Conservation (phyloP, 2,329 filamentous ascomycete species). For the Chaetothyriales sp. region DNA sequence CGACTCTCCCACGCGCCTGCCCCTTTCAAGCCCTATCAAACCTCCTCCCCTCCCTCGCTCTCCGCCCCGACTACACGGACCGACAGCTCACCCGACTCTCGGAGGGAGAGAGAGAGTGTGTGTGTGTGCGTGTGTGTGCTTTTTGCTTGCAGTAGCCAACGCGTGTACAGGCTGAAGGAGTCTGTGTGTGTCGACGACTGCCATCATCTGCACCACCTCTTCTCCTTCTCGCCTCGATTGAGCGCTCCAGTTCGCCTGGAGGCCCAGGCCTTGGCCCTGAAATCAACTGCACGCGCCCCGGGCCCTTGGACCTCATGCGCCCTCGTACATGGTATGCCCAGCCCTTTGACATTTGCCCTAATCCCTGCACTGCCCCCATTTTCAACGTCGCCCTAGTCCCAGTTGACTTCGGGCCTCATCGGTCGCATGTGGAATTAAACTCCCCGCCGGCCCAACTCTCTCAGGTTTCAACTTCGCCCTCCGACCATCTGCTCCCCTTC, state of each 20-base stretch:
- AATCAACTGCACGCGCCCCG: neutral
- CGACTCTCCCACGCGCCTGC: neutral
- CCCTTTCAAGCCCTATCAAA: constrained; percentile 1
- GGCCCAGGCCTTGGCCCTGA: neutral
- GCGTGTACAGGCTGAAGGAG: constrained; percentile 9
- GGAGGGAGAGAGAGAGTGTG: too few relatives aligned
- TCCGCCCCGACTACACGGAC: too few relatives aligned
- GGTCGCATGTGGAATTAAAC: neutral
- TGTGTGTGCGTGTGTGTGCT: too few relatives aligned
- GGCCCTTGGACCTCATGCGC: constrained; percentile 4
- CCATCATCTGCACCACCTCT: constrained; percentile 15
- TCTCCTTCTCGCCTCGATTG: constrained; percentile 4
- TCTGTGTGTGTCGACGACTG: neutral
- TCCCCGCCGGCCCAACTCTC: constrained; percentile 1
- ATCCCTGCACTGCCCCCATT: constrained; percentile 3
- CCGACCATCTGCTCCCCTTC: neutral
- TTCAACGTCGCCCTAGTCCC: constrained; percentile 1
- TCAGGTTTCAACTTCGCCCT: neutral
- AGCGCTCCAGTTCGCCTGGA: neutral
- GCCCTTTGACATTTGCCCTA: neutral
- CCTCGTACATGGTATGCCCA: constrained; percentile 15
- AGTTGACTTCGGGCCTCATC: neutral
- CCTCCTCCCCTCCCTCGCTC: neutral
- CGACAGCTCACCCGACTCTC: too few relatives aligned
- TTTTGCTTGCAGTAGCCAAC: constrained; percentile 13